Evolutionary conservation across 441 rosid genomes (phyloP).

Genomic region (Lepidium campestre): DNA sequence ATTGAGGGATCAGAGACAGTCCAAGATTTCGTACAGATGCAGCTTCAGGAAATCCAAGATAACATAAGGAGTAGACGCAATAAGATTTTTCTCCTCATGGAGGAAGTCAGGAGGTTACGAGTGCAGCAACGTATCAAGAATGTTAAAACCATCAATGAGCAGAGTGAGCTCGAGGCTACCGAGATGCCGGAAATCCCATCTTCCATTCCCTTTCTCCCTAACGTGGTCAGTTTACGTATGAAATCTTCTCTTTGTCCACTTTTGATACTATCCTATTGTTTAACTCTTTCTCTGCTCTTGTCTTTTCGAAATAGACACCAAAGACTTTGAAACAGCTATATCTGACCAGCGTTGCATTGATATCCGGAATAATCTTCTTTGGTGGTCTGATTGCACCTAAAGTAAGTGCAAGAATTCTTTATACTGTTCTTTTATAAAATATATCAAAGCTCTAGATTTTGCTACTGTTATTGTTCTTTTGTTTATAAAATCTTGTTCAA

Average conservation of each 20-base stretch:
- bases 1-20: constrained; percentile 91
- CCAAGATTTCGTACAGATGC: constrained; percentile 86
- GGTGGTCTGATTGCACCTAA: constrained; percentile 94
- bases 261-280: background rate
- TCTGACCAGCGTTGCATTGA: constrained; percentile 60
- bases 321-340: constrained; percentile 83
- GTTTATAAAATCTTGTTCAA: background rate
- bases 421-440: background rate
- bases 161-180: constrained; percentile 44
- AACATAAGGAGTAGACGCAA: constrained; percentile 81
- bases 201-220: constrained; percentile 79
- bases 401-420: constrained; percentile 36
- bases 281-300: background rate
- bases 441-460: background rate
- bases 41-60: constrained; percentile 72
- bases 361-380: constrained; percentile 69
- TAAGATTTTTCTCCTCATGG: constrained; percentile 95
- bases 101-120: constrained; percentile 89
- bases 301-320: constrained; percentile 48
- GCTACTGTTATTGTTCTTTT: background rate
- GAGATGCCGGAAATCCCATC: constrained; percentile 97
- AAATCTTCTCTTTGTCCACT: background rate
- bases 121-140: constrained; percentile 75
- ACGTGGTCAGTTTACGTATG: constrained; percentile 41
- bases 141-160: constrained; percentile 30